Conservation (phyloP, 2,329 filamentous ascomycete genomes). For the Epichloe scottii region DNA sequence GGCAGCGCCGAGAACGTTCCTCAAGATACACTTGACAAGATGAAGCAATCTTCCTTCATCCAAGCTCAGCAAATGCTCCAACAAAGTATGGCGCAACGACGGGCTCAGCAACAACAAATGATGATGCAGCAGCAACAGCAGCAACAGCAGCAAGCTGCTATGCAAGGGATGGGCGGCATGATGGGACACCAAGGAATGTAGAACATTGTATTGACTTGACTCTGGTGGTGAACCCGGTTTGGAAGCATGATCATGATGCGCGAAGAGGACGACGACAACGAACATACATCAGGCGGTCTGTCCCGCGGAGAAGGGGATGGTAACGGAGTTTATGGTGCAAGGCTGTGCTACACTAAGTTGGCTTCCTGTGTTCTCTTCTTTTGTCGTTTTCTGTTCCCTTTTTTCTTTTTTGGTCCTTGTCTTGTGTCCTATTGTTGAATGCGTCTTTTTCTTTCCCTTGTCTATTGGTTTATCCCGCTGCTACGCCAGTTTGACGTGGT, state of each 20-base stretch:
- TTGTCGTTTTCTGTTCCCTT: not conserved
- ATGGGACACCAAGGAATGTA: conserved; percentile 39
- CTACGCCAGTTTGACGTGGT: conserved; percentile 10
- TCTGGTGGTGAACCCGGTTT: not conserved
- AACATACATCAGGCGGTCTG: not conserved
- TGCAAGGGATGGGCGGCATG: conserved; percentile 43
- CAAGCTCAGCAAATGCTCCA: conserved; percentile 27
- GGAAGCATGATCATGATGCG: not conserved
- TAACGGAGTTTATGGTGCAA: conserved; percentile 3
- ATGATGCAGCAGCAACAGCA: conserved; percentile 27
- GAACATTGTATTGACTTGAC: conserved; percentile 1
- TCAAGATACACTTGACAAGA: conserved; percentile 28
- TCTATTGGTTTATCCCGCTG: not conserved
- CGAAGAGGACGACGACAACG: not conserved
- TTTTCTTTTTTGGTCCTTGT: not conserved
- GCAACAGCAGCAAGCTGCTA: conserved; percentile 22
- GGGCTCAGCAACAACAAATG: conserved; percentile 20
- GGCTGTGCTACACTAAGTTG: not conserved
- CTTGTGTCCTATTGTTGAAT: not conserved
- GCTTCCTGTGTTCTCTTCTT: conserved; percentile 6
- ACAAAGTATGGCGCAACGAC: conserved; percentile 19
- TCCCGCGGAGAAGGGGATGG: not conserved
- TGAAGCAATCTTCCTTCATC: conserved; percentile 29
- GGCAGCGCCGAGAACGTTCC: conserved; percentile 34
- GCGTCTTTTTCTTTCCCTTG: not conserved